phyloP scores from a whole-genome alignment of 106 monocot species.

The Dendrobium officinale region DNA sequence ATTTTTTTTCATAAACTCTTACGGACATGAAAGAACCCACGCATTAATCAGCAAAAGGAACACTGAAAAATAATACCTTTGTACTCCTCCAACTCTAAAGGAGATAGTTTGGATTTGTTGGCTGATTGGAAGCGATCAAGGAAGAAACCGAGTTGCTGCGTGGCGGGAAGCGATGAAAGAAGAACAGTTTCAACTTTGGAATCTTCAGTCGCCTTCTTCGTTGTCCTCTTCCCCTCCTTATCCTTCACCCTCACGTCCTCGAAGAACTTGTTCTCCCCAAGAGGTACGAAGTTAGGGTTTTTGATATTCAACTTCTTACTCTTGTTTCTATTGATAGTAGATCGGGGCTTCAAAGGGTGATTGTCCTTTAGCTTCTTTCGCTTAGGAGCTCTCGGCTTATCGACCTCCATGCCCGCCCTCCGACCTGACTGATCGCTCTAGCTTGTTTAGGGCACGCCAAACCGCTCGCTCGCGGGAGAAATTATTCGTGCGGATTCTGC shows the following conservation, averaged over 20 bases:
- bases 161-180: constrained; percentile 28
- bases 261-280: constrained; percentile 20
- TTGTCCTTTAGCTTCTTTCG: not conserved
- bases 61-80: constrained; percentile 18
- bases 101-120: constrained; percentile 32
- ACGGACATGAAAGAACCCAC: not conserved
- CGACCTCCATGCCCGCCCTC: not conserved
- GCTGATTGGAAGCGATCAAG: constrained; percentile 28
- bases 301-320: constrained; percentile 12
- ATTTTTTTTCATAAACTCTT: not conserved
- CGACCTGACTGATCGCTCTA: not conserved
- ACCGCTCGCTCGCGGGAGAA: too few species aligned
- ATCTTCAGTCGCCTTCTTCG: constrained; percentile 2
- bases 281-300: constrained; percentile 41
- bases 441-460: too few species aligned
- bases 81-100: constrained; percentile 37
- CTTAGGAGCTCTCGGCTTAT: not conserved
- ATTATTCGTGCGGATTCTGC: too few species aligned
- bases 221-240: constrained; percentile 1
- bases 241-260: constrained; percentile 6
- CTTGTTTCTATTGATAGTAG: not conserved
- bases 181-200: constrained; percentile 8
- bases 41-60: not conserved
- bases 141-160: constrained; percentile 34
- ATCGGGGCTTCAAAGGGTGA: not conserved